These are phyloP conservation scores for Backusella sp. DNA, from an alignment of 192 early-diverging fungal species.

Conservation along the genomic window DNA sequence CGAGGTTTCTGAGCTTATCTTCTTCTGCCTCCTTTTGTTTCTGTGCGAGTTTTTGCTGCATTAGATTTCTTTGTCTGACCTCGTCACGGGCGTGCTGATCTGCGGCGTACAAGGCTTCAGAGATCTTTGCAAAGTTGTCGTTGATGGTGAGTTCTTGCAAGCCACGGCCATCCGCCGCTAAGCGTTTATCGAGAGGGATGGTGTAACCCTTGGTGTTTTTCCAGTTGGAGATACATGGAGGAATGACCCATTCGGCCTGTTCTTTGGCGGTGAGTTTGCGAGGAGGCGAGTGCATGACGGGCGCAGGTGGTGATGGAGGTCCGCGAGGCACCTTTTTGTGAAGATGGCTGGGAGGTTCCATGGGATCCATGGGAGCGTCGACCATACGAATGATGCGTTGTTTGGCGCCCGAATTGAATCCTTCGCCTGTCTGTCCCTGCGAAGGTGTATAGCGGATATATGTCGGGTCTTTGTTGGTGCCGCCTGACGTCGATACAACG, in stretches of 20 bases:
- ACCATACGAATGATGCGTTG: slow-evolving; percentile 95
- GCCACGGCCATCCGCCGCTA: slow-evolving; percentile 96
- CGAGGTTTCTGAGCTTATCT: slow-evolving; percentile 80
- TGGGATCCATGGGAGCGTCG: slow-evolving; percentile 93
- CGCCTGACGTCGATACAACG: slow-evolving; percentile 31
- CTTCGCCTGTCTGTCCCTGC: slow-evolving; percentile 56
- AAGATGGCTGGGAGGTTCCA: slow-evolving; percentile 93
- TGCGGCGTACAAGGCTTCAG: slow-evolving; percentile 91
- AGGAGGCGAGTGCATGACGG: slow-evolving; percentile 97
- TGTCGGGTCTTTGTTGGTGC: slow-evolving; percentile 64
- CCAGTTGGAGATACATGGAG: slow-evolving; percentile 99
- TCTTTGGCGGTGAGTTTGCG: slow-evolving; percentile 95
- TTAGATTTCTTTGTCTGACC: slow-evolving; percentile 85
- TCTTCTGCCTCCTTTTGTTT: slow-evolving; percentile 96
- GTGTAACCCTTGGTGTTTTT: slow-evolving; percentile 99
- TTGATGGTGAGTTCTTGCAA: slow-evolving; percentile 87
- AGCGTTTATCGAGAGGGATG: slow-evolving; percentile 96
- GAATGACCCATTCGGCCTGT: slow-evolving; percentile 96
- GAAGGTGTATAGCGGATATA: slow-evolving; percentile 93
- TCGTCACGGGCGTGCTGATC: slow-evolving; percentile 93
- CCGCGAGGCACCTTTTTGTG: slow-evolving; percentile 87
- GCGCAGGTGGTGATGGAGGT: slow-evolving; percentile 91
- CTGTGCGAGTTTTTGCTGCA: slow-evolving; percentile 88
- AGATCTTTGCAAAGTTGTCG: slow-evolving; percentile 95
- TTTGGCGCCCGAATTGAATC: slow-evolving; percentile 68